Base-by-base conservation (phyloP, 192 early-diverging fungal species). In the Dissophora globulifera region DNA sequence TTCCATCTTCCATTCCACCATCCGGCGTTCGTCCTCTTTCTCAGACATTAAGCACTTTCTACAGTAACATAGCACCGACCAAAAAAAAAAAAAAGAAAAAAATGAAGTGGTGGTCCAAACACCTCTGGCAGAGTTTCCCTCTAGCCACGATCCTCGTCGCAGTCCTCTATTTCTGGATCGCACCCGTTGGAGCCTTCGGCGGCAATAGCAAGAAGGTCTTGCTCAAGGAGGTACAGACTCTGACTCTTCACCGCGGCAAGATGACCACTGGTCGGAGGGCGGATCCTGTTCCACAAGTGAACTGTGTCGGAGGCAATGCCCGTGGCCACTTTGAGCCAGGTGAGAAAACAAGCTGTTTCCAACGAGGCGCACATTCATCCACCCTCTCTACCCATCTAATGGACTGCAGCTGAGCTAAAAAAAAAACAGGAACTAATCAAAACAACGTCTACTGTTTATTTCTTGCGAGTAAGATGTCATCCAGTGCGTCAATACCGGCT, bases 301-400 rank as follows among this genome's bases (percentile, higher is more conserved):
- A 51, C n/a, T 84, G 82, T 49, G 60, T 82, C 19, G 79, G 79
- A 13, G 82, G 80, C 23, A 79, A 79, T 29, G 80, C 82, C 4
- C 76, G 82, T 43, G 69, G 59, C 23, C 49, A 67, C 49, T 79
- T 60, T 60, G 65, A 76, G 48, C 80, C 78, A 31, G 76, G 74
- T 63, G 60, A 51, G 32, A 58, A 20, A 0, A 42, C 2, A 8
- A n/a, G 46, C 13, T 29, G 22, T n/a, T n/a, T n/a, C n/a, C n/a
- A n/a, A n/a, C n/a, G n/a, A n/a, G n/a, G n/a, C n/a, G n/a, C n/a
- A n/a, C n/a, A n/a, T n/a, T n/a, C n/a, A n/a, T n/a, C n/a, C n/a
- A n/a, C n/a, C n/a, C n/a, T n/a, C n/a, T n/a, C n/a, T n/a, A n/a
- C n/a, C n/a, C n/a, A n/a, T n/a, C n/a, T n/a, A n/a, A n/a, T n/a